A percentile compares a stretch with the other conserved stretches of the same genome.
Evolutionary conservation across 2,329 filamentous ascomycete genomes (phyloP).

Genomic region (Colletotrichum sp.): DNA sequence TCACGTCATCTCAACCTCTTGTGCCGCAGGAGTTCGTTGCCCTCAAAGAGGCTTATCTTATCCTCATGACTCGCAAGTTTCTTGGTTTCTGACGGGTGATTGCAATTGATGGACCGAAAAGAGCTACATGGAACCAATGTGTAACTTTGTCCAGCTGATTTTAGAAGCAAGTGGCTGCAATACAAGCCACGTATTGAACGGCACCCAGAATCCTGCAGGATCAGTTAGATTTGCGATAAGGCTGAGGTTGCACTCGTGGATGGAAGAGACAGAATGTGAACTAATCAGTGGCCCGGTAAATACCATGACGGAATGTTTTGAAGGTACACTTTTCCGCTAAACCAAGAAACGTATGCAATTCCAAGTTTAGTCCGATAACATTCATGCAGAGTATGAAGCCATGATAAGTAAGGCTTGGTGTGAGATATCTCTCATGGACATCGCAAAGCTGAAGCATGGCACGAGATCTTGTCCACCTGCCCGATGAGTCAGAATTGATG

Average conservation of each 20-base stretch:
- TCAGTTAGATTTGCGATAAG: not conserved
- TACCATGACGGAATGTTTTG: accelerated
- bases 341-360: not conserved
- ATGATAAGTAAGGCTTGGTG: not conserved
- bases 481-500: not conserved
- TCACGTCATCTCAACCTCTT: not conserved
- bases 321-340: not conserved
- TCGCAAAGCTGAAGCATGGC: not conserved
- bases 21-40: not conserved
- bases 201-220: not conserved
- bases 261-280: not conserved
- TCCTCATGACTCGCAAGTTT: not conserved
- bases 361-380: not conserved
- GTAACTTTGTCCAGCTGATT: not conserved
- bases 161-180: not conserved
- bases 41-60: not conserved
- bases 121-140: not conserved
- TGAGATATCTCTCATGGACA: not conserved
- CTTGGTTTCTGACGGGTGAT: not conserved
- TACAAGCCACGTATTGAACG: not conserved
- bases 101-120: not conserved
- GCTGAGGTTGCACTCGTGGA: not conserved
- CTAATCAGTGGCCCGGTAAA: not conserved
- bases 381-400: not conserved
- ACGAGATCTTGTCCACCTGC: not conserved